Conservation (phyloP, 2,329 filamentous ascomycete genomes). For the Fusarium verticillioides region DNA sequence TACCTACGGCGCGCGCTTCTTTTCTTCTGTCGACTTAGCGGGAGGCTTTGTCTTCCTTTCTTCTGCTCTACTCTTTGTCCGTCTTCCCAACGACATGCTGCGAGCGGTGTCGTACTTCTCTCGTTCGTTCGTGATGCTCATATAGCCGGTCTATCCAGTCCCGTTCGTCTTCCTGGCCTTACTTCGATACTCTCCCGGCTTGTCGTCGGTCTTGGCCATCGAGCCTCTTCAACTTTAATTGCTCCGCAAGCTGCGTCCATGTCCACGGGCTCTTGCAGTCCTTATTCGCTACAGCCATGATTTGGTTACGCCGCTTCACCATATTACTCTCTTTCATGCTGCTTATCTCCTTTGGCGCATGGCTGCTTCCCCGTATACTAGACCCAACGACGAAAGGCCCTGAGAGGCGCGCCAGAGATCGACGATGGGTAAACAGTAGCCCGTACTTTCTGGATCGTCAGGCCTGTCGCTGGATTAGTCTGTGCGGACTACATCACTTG, state of each 20-base stretch:
- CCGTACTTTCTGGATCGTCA: conserved; percentile 80
- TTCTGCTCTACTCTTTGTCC: background rate
- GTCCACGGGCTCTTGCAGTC: conserved; percentile 8
- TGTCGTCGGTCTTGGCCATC: conserved; percentile 14
- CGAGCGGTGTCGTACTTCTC: conserved; percentile 42
- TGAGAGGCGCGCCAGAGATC: conserved; percentile 71
- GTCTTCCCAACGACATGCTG: conserved; percentile 35
- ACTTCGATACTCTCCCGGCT: conserved; percentile 6
- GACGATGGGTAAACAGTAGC: conserved; percentile 75
- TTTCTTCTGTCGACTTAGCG: conserved; percentile 2
- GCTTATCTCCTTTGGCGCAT: conserved; percentile 60
- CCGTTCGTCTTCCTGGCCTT: conserved; percentile 4
- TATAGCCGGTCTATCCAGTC: conserved; percentile 46
- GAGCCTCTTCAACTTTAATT: background rate
- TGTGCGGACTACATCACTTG: conserved; percentile 83
- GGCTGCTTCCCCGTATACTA: conserved; percentile 64
- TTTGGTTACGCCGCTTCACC: conserved; percentile 58
- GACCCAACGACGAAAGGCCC: conserved; percentile 72
- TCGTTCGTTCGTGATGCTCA: conserved; percentile 43
- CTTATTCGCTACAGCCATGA: conserved; percentile 50
- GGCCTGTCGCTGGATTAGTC: conserved; percentile 79
- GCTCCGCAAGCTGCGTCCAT: conserved; percentile 5
- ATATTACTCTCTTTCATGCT: conserved; percentile 54
- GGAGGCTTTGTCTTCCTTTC: conserved; percentile 10
- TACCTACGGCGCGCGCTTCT: conserved; percentile 15